Evolutionary conservation across 1,284 basidiomycete genomes (phyloP).

Genomic region (Cutaneotrichosporon cutaneum): DNA sequence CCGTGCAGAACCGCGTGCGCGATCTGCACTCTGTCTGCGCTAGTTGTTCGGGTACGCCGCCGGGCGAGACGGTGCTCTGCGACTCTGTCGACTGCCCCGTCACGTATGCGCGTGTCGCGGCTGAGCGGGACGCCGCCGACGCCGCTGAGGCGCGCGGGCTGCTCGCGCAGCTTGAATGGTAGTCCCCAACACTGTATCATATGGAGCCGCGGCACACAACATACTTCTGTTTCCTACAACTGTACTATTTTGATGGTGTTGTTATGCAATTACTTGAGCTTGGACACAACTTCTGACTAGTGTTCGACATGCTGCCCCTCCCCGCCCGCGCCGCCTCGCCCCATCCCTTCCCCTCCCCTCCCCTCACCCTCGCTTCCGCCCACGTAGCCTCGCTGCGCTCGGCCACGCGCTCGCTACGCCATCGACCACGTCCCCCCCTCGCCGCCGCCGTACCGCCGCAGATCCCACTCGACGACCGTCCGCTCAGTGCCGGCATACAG

Average conservation of each 20-base stretch:
- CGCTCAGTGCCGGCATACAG: slow-evolving; percentile 51
- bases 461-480: slow-evolving; percentile 52
- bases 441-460: slow-evolving; percentile 40
- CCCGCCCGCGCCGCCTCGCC: neutral
- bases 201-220: neutral
- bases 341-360: neutral
- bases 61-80: slow-evolving; percentile 66
- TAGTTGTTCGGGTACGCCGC: slow-evolving; percentile 63
- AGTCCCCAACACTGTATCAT: neutral
- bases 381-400: neutral
- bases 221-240: slow-evolving; percentile 6
- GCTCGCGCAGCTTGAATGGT: slow-evolving; percentile 29
- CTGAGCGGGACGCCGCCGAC: slow-evolving; percentile 60
- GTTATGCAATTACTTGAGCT: slow-evolving; percentile 5
- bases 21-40: slow-evolving; percentile 68
- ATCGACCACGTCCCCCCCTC: slow-evolving; percentile 43
- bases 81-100: slow-evolving; percentile 81
- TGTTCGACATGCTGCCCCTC: neutral
- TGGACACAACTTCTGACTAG: neutral
- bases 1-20: slow-evolving; percentile 61
- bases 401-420: slow-evolving; percentile 34
- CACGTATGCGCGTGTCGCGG: slow-evolving; percentile 69
- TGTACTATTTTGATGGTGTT: slow-evolving; percentile 3
- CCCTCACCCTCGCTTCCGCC: neutral
- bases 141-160: slow-evolving; percentile 32